A percentile compares a stretch with the other conserved stretches of the same genome.
phyloP scores from a whole-genome alignment of 1,284 basidiomycete genomes.

The Marasmius fiardii region DNA sequence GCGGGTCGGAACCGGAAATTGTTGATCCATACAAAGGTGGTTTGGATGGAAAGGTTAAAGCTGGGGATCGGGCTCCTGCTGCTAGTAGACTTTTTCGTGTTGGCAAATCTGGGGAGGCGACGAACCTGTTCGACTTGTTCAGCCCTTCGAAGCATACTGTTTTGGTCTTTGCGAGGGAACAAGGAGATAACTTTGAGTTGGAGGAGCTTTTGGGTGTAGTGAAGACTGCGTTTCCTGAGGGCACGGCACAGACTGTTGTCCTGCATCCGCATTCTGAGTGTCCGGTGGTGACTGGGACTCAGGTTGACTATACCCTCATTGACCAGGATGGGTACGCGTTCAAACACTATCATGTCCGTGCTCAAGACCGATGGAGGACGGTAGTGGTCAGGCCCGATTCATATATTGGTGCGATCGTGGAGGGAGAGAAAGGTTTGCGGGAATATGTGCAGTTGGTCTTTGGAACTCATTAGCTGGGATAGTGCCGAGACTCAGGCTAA shows the following conservation, averaged over 20 bases:
- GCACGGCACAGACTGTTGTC: not conserved
- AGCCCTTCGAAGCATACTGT: constrained; percentile 20
- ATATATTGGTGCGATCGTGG: too few relatives aligned
- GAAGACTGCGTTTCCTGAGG: not conserved
- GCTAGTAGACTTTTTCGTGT: constrained; percentile 13
- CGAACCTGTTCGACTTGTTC: constrained; percentile 23
- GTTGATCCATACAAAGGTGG: constrained; percentile 14
- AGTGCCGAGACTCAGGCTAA: too few relatives aligned
- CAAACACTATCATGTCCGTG: too few relatives aligned
- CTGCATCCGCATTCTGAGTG: not conserved
- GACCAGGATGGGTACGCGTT: too few relatives aligned
- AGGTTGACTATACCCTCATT: too few relatives aligned
- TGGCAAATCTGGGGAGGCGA: not conserved
- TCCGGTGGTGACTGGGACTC: too few relatives aligned
- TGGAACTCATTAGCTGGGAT: too few relatives aligned
- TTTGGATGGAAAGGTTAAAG: constrained; percentile 14
- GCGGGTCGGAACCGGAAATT: not conserved
- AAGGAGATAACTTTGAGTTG: not conserved
- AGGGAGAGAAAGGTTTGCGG: too few relatives aligned
- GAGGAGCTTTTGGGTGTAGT: not conserved
- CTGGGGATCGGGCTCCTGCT: constrained; percentile 25
- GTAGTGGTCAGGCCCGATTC: too few relatives aligned
- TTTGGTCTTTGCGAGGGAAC: constrained; percentile 18
- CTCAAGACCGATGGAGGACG: too few relatives aligned
- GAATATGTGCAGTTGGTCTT: too few relatives aligned